Evolutionary conservation across 2,329 filamentous ascomycete genomes (phyloP).

Genomic region (Periconia digitata): DNA sequence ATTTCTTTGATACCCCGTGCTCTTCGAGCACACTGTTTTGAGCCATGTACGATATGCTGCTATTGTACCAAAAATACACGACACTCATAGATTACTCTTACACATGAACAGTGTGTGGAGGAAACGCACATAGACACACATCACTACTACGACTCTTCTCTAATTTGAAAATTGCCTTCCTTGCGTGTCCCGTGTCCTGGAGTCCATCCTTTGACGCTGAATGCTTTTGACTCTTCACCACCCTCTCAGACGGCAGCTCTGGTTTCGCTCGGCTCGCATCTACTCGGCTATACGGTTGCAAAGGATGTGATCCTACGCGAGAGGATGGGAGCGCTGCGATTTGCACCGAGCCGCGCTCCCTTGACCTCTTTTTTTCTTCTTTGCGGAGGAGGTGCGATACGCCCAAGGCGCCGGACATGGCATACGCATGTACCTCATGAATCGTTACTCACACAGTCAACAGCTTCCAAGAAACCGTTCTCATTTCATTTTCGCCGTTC

Average conservation of each 20-base stretch:
- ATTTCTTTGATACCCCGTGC: constrained; percentile 18
- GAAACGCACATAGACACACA: constrained; percentile 10
- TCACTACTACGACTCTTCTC: constrained; percentile 11
- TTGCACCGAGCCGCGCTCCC: not conserved
- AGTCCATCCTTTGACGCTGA: not conserved
- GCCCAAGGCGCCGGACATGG: not conserved
- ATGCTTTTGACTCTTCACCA: too few relatives aligned
- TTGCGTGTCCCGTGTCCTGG: not conserved
- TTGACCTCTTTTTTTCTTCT: too few relatives aligned
- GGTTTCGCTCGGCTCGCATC: not conserved
- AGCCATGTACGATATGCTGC: constrained; percentile 13
- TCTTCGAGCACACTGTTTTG: constrained; percentile 10
- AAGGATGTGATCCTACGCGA: not conserved
- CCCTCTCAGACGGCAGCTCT: not conserved
- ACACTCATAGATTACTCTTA: not conserved
- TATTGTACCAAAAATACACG: not conserved
- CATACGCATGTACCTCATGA: not conserved
- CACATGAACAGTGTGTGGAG: not conserved
- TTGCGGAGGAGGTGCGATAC: not conserved
- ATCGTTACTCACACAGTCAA: not conserved
- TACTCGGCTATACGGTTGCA: not conserved
- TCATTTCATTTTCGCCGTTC: not conserved
- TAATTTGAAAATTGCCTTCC: not conserved
- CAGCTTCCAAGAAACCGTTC: not conserved
- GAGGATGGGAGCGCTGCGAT: not conserved